phyloP scores from a whole-genome alignment of 768 basidiomycete species.

The Kwoniella botswanensis region DNA sequence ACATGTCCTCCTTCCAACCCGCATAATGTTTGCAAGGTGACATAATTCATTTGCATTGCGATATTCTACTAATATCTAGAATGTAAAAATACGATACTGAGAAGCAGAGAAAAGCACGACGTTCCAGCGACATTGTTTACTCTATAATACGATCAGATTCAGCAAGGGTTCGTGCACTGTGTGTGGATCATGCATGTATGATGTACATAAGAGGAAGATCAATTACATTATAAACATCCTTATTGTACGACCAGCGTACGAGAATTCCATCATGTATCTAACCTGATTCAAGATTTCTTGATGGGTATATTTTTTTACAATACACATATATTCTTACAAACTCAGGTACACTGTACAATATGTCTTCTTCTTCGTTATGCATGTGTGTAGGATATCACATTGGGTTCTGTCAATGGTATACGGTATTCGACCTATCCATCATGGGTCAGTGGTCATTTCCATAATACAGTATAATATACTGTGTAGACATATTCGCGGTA shows the following conservation, averaged over 20 bases:
- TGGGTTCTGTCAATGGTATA: neutral
- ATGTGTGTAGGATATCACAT: neutral
- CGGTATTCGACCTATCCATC: neutral
- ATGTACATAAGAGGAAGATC: neutral
- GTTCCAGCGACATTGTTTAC: neutral
- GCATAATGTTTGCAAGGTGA: no score
- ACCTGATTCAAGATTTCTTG: no score
- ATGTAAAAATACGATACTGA: neutral
- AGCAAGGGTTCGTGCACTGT: neutral
- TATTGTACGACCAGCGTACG: neutral
- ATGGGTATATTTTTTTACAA: neutral
- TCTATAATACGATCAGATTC: neutral
- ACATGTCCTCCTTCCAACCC: no score
- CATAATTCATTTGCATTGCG: no score
- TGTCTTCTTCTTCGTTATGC: neutral
- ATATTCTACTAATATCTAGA: no score
- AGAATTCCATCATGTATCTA: neutral
- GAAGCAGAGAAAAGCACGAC: neutral
- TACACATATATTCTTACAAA: neutral
- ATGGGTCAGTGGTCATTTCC: no score
- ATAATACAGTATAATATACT: neutral
- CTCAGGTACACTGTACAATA: neutral
- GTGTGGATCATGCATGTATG: neutral
- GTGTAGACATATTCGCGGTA: neutral
- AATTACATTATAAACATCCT: neutral